Conservation (phyloP, 75 land plant genomes). For the Pinus albicaulis region DNA sequence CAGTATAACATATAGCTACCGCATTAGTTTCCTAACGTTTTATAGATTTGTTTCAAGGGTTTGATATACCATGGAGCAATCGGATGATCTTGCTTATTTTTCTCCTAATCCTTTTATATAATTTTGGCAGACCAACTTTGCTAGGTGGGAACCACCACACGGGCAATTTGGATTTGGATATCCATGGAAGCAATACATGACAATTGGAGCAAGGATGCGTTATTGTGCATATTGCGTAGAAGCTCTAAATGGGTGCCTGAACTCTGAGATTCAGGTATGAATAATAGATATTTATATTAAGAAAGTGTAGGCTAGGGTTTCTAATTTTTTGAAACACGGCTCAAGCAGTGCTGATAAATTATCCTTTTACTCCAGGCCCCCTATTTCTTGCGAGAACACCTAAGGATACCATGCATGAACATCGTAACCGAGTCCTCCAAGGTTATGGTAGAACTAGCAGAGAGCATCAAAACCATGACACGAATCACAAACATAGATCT, state of each 20-base stretch:
- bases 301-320: too few relatives aligned
- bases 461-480: conserved; percentile 30
- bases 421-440: conserved; percentile 30
- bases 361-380: conserved; percentile 50
- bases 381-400: conserved; percentile 26
- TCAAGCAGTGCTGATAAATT: background rate
- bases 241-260: conserved; percentile 62
- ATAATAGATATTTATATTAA: too few relatives aligned
- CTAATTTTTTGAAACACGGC: too few relatives aligned
- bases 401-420: conserved; percentile 32
- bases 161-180: conserved; percentile 32
- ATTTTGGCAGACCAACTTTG: conserved; percentile 6
- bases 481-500: conserved; percentile 22
- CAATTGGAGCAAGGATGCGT: conserved; percentile 65
- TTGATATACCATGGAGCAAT: too few relatives aligned
- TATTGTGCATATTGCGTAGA: conserved; percentile 76
- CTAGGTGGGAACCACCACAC: conserved; percentile 48
- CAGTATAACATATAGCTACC: too few relatives aligned
- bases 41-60: too few relatives aligned
- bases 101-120: too few relatives aligned
- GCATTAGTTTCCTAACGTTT: too few relatives aligned
- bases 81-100: too few relatives aligned
- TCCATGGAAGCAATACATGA: conserved; percentile 47
- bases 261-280: conserved; percentile 46
- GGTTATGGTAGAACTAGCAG: conserved; percentile 35